Evolutionary conservation across 2,329 filamentous ascomycete genomes (phyloP), one percentile per base, ranked within the genome.

Genomic region (Delphinella strobiligena): DNA sequence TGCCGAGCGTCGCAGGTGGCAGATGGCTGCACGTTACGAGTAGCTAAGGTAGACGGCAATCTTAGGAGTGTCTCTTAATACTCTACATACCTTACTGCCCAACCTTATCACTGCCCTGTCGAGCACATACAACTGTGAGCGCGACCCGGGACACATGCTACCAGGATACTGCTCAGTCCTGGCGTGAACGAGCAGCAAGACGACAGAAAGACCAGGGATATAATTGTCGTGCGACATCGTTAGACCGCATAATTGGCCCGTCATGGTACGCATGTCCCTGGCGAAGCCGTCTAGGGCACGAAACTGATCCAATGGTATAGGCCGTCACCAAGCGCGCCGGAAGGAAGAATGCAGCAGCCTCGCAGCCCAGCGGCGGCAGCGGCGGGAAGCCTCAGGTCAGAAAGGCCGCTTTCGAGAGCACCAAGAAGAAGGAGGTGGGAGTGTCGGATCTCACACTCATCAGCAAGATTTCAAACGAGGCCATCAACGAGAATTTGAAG

Each of bases 401-500:
- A 66, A 96, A 96, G 68, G 91, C 91, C 47, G 85, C 84, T 45
- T 98, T 93, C 65, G 91, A 98, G 61, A 85, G 79, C 45, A 84
- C 80, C 49, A 96, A 96, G 74, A 98, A 96, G 79, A 96, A 94
- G 75, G 88, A 98, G 64, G 91, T 98, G 52, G 91, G 91, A 50
- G 91, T 98, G 40, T 95, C 91, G 40, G 91, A 98, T 71, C 74
- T 98, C 60, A 98, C 91, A 3, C 71, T 98, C 54, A 82, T 98
- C 58, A 95, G 88, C 71, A 96, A 96, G 64, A 93, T 98, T 49
- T 94, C 88, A 50, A 96, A 98, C 63, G 91, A 98, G 63, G 88
- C 89, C 45, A 98, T 98, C 71, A 98, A 98, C 67, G 91, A 96
- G 42, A 98, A 98, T 62, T 62, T 98, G 61, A 94, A 95, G 72